Evolutionary conservation across 2,329 filamentous ascomycete species (phyloP).

Genomic region (Daldinia sp.): DNA sequence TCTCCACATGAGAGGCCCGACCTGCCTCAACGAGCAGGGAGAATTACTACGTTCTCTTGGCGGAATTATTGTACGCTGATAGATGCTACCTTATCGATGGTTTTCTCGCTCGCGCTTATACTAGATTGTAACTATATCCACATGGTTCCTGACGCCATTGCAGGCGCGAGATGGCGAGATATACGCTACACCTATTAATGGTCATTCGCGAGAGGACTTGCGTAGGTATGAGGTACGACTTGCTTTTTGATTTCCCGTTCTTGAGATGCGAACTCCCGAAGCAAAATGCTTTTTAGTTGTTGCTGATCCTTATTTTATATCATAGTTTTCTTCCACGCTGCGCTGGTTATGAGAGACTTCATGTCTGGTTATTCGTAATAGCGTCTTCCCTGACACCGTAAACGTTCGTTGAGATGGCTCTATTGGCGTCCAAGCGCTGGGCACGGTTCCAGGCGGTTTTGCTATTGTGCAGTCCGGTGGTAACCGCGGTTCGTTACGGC

Average conservation of each 20-base stretch:
- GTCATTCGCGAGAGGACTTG: not conserved
- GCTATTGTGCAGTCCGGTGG: constrained; percentile 2
- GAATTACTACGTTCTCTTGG: constrained; percentile 26
- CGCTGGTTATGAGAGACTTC: not conserved
- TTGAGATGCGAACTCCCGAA: too few species aligned
- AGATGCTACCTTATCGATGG: constrained; percentile 1
- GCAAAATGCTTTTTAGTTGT: too few species aligned
- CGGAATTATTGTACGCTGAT: not conserved
- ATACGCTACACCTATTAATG: not conserved
- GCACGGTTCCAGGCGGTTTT: not conserved
- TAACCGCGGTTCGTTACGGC: constrained; percentile 39
- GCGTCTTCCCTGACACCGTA: not conserved
- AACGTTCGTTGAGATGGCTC: not conserved
- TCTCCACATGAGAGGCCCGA: constrained; percentile 2
- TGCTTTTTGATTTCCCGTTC: too few species aligned
- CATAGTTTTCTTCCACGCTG: too few species aligned
- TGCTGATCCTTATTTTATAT: too few species aligned
- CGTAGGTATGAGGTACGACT: not conserved
- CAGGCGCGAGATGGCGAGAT: constrained; percentile 12
- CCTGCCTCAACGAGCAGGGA: constrained; percentile 21
- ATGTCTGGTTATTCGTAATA: not conserved
- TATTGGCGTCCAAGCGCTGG: not conserved
- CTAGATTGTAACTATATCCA: not conserved
- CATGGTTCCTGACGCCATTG: constrained; percentile 12
- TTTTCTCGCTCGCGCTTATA: not conserved